Conservation (phyloP, 2,329 filamentous ascomycete genomes). For the Talaromyces sp. region DNA sequence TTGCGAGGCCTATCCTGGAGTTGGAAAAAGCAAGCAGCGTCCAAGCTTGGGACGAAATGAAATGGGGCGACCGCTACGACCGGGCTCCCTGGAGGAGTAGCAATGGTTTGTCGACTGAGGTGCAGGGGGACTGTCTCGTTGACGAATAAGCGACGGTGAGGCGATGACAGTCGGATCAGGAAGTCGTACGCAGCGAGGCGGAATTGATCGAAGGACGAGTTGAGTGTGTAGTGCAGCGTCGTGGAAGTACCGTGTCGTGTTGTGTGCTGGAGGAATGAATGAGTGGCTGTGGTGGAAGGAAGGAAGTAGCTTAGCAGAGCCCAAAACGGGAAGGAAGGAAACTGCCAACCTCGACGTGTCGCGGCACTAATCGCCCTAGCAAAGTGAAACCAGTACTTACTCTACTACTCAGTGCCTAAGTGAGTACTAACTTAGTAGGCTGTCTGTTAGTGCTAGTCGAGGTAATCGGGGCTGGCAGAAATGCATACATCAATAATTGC, state of each 20-base stretch:
- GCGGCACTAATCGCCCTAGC: not conserved
- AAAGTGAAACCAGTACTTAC: not conserved
- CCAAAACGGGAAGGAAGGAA: not conserved
- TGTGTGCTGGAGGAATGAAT: not conserved
- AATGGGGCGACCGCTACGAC: not conserved
- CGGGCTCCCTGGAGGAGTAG: not conserved
- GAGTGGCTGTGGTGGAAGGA: conserved; percentile 6
- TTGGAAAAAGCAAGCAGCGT: not conserved
- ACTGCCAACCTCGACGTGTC: not conserved
- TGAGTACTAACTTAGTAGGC: too few species aligned
- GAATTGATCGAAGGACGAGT: not conserved
- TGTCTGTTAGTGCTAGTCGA: not conserved
- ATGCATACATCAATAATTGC: not conserved
- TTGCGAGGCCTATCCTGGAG: conserved; percentile 3
- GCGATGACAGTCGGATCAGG: not conserved
- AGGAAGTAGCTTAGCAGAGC: not conserved
- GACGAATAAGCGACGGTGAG: conserved; percentile 1
- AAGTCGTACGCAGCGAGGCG: not conserved
- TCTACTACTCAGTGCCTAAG: too few species aligned
- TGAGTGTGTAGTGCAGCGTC: not conserved
- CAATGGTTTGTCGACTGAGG: not conserved
- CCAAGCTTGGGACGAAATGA: not conserved
- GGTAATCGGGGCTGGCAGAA: not conserved
- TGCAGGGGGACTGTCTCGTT: not conserved
- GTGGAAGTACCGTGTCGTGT: not conserved